Evolutionary conservation across 2,329 filamentous ascomycete species (phyloP).

Genomic region (Laburnicola sp.): DNA sequence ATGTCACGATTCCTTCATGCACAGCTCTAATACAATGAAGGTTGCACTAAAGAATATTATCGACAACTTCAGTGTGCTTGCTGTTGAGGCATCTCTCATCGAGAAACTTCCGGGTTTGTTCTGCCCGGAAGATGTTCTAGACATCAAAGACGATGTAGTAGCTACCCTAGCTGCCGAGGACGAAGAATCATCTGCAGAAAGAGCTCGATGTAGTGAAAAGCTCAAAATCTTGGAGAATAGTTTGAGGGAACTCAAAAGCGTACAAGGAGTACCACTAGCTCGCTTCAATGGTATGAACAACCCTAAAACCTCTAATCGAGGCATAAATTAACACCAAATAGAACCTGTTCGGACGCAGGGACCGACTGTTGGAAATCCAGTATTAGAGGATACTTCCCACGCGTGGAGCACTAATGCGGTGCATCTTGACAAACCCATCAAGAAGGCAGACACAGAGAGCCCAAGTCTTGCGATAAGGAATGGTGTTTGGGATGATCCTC

Average conservation of each 20-base stretch:
- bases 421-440: no score
- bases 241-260: slow-evolving; percentile 10
- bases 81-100: slow-evolving; percentile 43
- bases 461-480: no score
- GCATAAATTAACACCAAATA: no score
- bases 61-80: slow-evolving; percentile 47
- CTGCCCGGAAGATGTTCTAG: slow-evolving; percentile 25
- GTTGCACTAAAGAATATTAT: slow-evolving; percentile 48
- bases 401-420: no score
- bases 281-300: not conserved
- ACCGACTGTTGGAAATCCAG: no score
- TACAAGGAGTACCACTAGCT: slow-evolving; percentile 1
- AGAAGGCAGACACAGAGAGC: no score
- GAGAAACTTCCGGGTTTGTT: slow-evolving; percentile 34
- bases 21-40: slow-evolving; percentile 21
- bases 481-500: no score
- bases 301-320: not conserved
- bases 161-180: slow-evolving; percentile 19
- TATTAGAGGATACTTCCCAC: no score
- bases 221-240: slow-evolving; percentile 23
- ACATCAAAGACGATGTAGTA: slow-evolving; percentile 20
- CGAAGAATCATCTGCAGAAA: slow-evolving; percentile 19
- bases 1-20: not conserved
- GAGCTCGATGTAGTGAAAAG: slow-evolving; percentile 18
- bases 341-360: no score